Percentiles rank a stretch among this genome's conserved stretches.
Evolutionary conservation across 73 alveolate species (phyloP).

Genomic region (Effrenium voratum): DNA sequence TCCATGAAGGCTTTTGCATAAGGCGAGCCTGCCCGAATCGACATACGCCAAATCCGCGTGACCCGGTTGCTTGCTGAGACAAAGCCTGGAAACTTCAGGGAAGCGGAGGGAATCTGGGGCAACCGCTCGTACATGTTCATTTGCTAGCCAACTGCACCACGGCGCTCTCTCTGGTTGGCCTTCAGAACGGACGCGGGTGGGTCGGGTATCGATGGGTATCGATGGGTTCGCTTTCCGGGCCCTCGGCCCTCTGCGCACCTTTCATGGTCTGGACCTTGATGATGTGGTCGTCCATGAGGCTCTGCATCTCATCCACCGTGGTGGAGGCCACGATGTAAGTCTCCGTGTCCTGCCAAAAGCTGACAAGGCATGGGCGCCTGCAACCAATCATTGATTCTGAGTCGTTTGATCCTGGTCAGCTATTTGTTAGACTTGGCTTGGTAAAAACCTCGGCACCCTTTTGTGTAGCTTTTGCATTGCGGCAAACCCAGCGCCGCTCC

Average conservation of each 20-base stretch:
- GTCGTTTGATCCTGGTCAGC: too few species aligned
- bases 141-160: too few species aligned
- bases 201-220: background rate
- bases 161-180: background rate
- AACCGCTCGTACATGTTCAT: too few species aligned
- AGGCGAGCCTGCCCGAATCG: constrained; percentile 45
- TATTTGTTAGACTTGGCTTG: too few species aligned
- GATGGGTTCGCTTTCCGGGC: background rate
- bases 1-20: constrained; percentile 93
- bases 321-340: constrained; percentile 84
- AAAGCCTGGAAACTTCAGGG: too few species aligned
- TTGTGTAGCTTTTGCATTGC: too few species aligned
- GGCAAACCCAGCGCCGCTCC: too few species aligned
- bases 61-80: background rate
- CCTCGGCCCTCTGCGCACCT: constrained; percentile 66
- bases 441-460: too few species aligned
- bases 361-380: too few species aligned
- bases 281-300: constrained; percentile 97
- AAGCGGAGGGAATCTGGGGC: too few species aligned
- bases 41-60: background rate
- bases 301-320: constrained; percentile 90
- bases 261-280: constrained; percentile 97
- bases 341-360: constrained; percentile 55
- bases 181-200: background rate
- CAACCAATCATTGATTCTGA: too few species aligned